Base-by-base conservation (phyloP, 306 rosid genomes). In the Rosa persica region DNA sequence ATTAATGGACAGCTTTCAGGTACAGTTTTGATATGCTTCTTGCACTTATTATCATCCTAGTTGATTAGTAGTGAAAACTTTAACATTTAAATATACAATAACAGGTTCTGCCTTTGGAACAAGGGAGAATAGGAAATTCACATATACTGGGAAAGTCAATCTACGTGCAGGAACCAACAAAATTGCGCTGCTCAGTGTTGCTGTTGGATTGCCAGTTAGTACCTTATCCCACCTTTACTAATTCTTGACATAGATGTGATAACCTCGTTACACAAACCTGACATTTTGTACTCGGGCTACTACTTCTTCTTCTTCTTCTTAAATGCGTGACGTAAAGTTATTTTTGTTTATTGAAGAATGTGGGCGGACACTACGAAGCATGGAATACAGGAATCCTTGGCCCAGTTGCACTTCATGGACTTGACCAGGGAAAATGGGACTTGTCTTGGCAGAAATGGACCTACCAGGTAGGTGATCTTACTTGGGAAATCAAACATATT, bases 371-470 rank as follows among this genome's bases (percentile, higher is more conserved):
- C 87, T 96, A 81, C 44, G 99, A 96, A 92, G 70, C 94, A 55
- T 96, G 94, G 93, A 91, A 81, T 89, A 96, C 99, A 5, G 99
- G 99, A 83, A 96, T 96, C 86, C 93, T 96, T 16, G 99, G 99
- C 76, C 99, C 99, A 52, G 90, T 96, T 77, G 99, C 90, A 55
- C 89, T 96, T 72, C 98, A 83, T 77, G 99, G 99, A 80, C 94
- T 96, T 80, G 88, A 90, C 78, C 94, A 87, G 74, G 98, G 99
- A 86, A 96, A 93, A 73, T 83, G 73, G 94, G 99, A 96, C 87
- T 84, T 96, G 77, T 88, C 98, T 51, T 90, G 98, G 99, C 87
- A 90, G 77, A 91, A 90, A 83, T 96, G 99, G 99, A 96, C 96
- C 44, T 96, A 96, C 82, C 96, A 96, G 98, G 99, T 92, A 76